Conservation (phyloP, 305 asterid species). For the Fraxinus xanthoxyloides region DNA sequence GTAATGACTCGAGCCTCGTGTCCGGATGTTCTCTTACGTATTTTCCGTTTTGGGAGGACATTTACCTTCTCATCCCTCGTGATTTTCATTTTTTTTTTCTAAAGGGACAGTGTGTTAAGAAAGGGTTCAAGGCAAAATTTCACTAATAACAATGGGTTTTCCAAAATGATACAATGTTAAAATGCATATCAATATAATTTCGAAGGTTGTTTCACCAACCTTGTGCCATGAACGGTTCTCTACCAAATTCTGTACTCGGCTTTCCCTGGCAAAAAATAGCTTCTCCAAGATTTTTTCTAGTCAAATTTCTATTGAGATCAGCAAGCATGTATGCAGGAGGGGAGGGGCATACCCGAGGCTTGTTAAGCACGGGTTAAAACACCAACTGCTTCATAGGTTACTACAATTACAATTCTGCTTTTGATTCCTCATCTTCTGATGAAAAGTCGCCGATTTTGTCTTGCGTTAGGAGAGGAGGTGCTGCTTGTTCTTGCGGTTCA, state of each 20-base stretch:
- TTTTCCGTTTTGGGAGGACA: too few species aligned
- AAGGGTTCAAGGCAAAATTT: not conserved
- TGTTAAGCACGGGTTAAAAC: not conserved
- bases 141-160: not conserved
- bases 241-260: not conserved
- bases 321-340: not conserved
- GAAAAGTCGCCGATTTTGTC: slow-evolving; percentile 20
- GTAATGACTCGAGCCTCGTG: not conserved
- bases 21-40: not conserved
- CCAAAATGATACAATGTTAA: not conserved
- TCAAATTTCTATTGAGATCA: not conserved
- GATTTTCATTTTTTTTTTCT: too few species aligned
- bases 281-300: not conserved
- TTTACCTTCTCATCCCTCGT: not conserved
- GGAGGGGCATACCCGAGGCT: not conserved
- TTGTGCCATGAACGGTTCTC: not conserved
- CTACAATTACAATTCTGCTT: slow-evolving; percentile 66
- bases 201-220: not conserved
- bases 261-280: not conserved
- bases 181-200: not conserved
- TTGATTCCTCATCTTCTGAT: slow-evolving; percentile 58
- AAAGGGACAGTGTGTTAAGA: not conserved
- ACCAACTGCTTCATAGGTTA: not conserved
- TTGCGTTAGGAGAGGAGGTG: slow-evolving; percentile 31
- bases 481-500: slow-evolving; percentile 45